phyloP scores from a whole-genome alignment of 306 rosid species.

The Rubus idaeus region DNA sequence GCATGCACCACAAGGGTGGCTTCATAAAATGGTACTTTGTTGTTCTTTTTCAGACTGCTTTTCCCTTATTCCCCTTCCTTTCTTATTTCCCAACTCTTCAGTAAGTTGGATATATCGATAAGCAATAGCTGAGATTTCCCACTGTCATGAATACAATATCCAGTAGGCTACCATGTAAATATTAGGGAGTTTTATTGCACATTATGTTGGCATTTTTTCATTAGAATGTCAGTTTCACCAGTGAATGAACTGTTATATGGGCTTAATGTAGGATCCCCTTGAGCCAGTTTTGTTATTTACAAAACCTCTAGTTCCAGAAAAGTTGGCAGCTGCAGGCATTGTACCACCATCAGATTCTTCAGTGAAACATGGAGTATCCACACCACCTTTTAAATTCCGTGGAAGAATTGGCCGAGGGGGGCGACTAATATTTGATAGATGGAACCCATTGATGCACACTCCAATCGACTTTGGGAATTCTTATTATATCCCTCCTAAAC shows the following conservation, averaged over 20 bases:
- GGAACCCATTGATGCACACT: slow-evolving; percentile 85
- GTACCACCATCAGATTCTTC: slow-evolving; percentile 59
- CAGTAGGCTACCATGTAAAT: not conserved
- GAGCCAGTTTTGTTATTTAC: slow-evolving; percentile 91
- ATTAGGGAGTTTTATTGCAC: not conserved
- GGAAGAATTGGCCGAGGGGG: slow-evolving; percentile 98
- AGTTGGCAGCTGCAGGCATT: slow-evolving; percentile 82
- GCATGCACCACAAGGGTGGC: slow-evolving; percentile 82
- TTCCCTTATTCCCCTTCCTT: not conserved
- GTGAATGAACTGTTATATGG: slow-evolving; percentile 24
- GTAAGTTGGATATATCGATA: not conserved
- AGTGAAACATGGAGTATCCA: slow-evolving; percentile 50
- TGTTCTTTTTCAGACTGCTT: not conserved
- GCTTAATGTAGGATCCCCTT: slow-evolving; percentile 81
- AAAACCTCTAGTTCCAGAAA: slow-evolving; percentile 85
- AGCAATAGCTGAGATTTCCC: not conserved
- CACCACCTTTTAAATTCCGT: slow-evolving; percentile 52
- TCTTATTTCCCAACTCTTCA: not conserved
- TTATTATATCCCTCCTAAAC: slow-evolving; percentile 73
- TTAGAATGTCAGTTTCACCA: not conserved
- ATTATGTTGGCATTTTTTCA: not conserved
- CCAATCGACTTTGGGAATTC: slow-evolving; percentile 81
- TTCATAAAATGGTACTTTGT: slow-evolving; percentile 74
- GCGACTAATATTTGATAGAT: slow-evolving; percentile 84
- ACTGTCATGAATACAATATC: not conserved